These are phyloP conservation scores for Lepiota subincarnata DNA, from an alignment of 768 basidiomycete genomes.

Conservation along the genomic window DNA sequence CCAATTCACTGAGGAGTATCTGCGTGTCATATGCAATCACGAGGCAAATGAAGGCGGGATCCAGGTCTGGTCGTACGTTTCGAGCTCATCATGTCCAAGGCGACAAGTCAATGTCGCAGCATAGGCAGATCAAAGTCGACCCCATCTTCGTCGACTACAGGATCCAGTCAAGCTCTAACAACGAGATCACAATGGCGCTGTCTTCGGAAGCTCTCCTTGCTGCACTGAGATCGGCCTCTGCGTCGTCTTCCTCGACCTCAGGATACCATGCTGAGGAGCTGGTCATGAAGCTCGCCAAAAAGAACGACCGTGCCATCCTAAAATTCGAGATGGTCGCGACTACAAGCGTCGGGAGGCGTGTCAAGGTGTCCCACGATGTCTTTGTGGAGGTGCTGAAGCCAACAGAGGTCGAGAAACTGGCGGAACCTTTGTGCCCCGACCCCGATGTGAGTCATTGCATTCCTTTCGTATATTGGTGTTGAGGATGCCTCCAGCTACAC, in stretches of 20 bases:
- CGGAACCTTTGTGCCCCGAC: slow-evolving; percentile 81
- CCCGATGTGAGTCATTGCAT: slow-evolving; percentile 58
- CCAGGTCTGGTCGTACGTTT: slow-evolving; percentile 73
- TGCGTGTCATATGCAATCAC: slow-evolving; percentile 81
- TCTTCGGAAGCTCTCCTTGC: slow-evolving; percentile 70
- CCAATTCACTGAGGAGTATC: slow-evolving; percentile 67
- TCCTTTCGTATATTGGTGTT: neutral
- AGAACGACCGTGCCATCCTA: slow-evolving; percentile 73
- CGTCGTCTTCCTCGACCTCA: slow-evolving; percentile 36
- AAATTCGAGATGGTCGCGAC: slow-evolving; percentile 70
- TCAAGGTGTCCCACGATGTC: slow-evolving; percentile 76
- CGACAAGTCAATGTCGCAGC: neutral
- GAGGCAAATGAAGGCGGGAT: slow-evolving; percentile 80
- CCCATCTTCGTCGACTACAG: slow-evolving; percentile 74
- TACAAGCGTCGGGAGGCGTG: slow-evolving; percentile 57
- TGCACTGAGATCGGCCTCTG: slow-evolving; percentile 63
- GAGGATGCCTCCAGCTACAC: slow-evolving; percentile 50
- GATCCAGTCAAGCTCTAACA: slow-evolving; percentile 81
- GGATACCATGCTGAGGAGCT: slow-evolving; percentile 60
- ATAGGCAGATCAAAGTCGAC: slow-evolving; percentile 59
- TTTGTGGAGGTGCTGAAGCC: slow-evolving; percentile 78
- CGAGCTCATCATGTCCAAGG: neutral
- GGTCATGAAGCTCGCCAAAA: slow-evolving; percentile 84
- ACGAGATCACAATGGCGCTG: slow-evolving; percentile 75
- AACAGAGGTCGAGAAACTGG: slow-evolving; percentile 63